Percentiles rank a stretch among this genome's conserved stretches.
Conservation (phyloP, 768 basidiomycete species). For the Amanita fuliginea region DNA sequence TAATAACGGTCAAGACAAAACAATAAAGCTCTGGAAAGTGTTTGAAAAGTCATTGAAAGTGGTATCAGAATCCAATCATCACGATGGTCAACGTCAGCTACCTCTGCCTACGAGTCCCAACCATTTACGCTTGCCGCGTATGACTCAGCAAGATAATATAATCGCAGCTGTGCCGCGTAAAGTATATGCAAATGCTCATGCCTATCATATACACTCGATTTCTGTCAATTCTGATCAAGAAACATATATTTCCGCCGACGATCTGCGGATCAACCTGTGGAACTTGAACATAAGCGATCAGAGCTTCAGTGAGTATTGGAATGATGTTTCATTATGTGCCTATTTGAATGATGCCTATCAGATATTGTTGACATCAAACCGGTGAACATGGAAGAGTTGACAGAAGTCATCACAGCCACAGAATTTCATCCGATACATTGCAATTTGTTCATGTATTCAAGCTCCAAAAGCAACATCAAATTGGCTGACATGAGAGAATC, state of each 20-base stretch:
- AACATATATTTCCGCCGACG: conserved; percentile 99
- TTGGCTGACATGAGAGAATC: conserved; percentile 99
- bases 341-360: conserved; percentile 19
- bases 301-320: conserved; percentile 82
- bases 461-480: conserved; percentile 99
- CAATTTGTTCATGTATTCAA: conserved; percentile 99
- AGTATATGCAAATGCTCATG: conserved; percentile 98
- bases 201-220: conserved; percentile 99
- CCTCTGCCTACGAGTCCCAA: conserved; percentile 46
- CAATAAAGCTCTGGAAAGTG: conserved; percentile 99
- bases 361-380: conserved; percentile 99
- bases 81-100: conserved; percentile 63
- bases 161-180: conserved; percentile 98
- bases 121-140: conserved; percentile 79
- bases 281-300: conserved; percentile 97
- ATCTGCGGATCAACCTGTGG: conserved; percentile 96
- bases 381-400: conserved; percentile 98
- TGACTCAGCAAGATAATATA: conserved; percentile 93
- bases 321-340: not conserved
- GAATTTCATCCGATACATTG: conserved; percentile 98
- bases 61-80: conserved; percentile 93
- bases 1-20: conserved; percentile 66
- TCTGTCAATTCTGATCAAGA: conserved; percentile 99
- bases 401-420: conserved; percentile 99
- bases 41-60: conserved; percentile 96